Evolutionary conservation across 371 early-diverging fungal genomes (phyloP).

Genomic region (Actinomucor elegans): DNA sequence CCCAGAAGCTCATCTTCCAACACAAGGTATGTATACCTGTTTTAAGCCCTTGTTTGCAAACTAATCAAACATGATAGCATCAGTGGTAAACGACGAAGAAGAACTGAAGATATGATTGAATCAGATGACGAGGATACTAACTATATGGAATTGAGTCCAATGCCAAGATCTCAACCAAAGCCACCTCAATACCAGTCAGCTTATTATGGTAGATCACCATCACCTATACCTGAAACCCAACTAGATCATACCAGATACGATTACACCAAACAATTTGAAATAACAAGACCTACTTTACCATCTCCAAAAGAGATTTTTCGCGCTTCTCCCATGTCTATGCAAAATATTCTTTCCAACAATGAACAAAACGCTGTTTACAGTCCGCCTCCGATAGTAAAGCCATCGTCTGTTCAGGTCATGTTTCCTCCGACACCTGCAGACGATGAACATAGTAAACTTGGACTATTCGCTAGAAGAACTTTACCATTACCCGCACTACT

Average conservation of each 20-base stretch:
- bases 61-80: not conserved
- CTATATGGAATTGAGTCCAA: not conserved
- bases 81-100: constrained; percentile 6
- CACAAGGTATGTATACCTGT: constrained; percentile 10
- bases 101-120: not conserved
- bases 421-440: not conserved
- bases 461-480: constrained; percentile 8
- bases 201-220: constrained; percentile 2
- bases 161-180: not conserved
- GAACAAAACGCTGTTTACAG: not conserved
- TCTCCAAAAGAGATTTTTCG: constrained; percentile 6
- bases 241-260: not conserved
- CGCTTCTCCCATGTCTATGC: constrained; percentile 23
- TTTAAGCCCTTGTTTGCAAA: no score
- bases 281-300: constrained; percentile 3
- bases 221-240: constrained; percentile 6
- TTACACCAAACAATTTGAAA: not conserved
- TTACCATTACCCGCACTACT: constrained; percentile 13
- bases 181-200: not conserved
- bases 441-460: not conserved
- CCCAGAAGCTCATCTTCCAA: constrained; percentile 19
- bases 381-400: no score
- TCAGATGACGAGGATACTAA: constrained; percentile 4
- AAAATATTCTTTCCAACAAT: constrained; percentile 15
- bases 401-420: not conserved